phyloP scores from a whole-genome alignment of 495 filamentous ascomycete species.

The Podospora appendiculata region DNA sequence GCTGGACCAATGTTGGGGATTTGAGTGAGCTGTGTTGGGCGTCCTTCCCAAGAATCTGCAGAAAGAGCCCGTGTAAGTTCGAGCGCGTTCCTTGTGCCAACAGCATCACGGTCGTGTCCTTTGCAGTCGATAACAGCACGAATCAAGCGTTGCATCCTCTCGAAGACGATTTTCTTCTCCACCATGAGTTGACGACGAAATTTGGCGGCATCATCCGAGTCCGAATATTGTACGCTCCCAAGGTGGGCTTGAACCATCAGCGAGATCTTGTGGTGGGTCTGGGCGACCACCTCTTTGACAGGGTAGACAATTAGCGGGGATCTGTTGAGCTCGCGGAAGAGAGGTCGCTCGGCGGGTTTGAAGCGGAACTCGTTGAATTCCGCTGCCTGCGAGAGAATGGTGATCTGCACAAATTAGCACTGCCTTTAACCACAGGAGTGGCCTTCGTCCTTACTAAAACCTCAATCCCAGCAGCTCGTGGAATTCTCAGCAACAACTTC shows the following conservation, averaged over 20 bases:
- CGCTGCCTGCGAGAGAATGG: conserved; percentile 50
- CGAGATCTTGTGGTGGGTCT: conserved; percentile 76
- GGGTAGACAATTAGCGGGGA: conserved; percentile 64
- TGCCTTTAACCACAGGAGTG: background rate
- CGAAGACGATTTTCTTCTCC: conserved; percentile 68
- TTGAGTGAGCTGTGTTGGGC: conserved; percentile 78
- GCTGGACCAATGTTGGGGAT: conserved; percentile 75
- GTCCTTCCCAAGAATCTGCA: conserved; percentile 81
- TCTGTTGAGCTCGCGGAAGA: conserved; percentile 81
- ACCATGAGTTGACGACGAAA: conserved; percentile 54
- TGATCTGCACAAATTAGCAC: conserved; percentile 48
- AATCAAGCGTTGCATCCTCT: conserved; percentile 64
- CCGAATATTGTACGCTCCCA: conserved; percentile 64
- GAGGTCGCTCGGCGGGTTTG: conserved; percentile 60
- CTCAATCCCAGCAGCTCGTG: conserved; percentile 50
- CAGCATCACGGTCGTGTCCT: conserved; percentile 56
- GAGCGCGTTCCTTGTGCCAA: conserved; percentile 60
- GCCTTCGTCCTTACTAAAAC: conserved; percentile 24
- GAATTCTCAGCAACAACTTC: conserved; percentile 62
- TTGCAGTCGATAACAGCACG: conserved; percentile 85
- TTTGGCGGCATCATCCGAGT: conserved; percentile 52
- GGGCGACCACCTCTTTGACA: conserved; percentile 67
- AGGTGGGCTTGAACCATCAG: conserved; percentile 78
- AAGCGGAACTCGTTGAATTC: conserved; percentile 70
- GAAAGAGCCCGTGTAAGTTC: conserved; percentile 72